phyloP scores from a whole-genome alignment of 768 basidiomycete species.

The Auricularia cornea region DNA sequence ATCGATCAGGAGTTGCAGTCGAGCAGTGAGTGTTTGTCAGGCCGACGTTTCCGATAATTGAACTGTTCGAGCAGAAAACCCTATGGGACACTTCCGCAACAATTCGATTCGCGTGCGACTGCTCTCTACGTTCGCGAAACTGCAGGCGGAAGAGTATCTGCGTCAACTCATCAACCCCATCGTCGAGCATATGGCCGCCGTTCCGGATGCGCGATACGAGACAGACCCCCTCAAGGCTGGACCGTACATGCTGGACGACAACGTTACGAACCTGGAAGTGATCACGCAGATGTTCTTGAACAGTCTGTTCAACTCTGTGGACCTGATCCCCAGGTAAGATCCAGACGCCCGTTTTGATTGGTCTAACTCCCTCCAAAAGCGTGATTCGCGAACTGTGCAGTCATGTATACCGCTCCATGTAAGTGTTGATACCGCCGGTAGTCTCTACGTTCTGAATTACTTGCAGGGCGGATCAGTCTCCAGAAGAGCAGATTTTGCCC shows the following conservation, averaged over 20 bases:
- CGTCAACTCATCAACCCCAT: constrained; percentile 70
- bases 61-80: background rate
- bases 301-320: background rate
- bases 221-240: constrained; percentile 58
- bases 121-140: constrained; percentile 74
- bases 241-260: constrained; percentile 55
- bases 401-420: background rate
- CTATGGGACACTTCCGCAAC: constrained; percentile 63
- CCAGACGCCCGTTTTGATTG: background rate
- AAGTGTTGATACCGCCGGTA: background rate
- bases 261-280: constrained; percentile 61
- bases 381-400: background rate
- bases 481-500: constrained; percentile 70
- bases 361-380: background rate
- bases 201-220: constrained; percentile 73
- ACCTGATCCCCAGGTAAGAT: background rate
- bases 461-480: constrained; percentile 58
- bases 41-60: background rate
- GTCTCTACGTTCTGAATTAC: background rate
- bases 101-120: constrained; percentile 86
- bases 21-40: constrained; percentile 45
- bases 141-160: constrained; percentile 91
- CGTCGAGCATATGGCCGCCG: constrained; percentile 63
- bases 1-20: constrained; percentile 76
- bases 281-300: constrained; percentile 70